Evolutionary conservation across 2,329 filamentous ascomycete species (phyloP).

Genomic region (Aspergillus sp.): DNA sequence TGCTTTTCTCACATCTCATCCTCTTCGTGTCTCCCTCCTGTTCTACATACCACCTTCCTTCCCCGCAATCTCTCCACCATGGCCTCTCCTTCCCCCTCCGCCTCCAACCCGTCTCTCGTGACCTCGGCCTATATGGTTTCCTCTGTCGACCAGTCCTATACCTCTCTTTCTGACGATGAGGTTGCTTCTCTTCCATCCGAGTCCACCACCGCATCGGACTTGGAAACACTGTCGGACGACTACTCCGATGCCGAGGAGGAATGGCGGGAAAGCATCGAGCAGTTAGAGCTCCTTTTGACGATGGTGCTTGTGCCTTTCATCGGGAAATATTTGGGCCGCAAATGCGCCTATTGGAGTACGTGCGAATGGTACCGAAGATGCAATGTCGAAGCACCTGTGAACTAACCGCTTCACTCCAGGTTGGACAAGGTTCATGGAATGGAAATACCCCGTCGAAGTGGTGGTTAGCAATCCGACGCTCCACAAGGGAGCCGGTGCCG

Average conservation of each 20-base stretch:
- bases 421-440: conserved; percentile 92
- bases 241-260: conserved; percentile 87
- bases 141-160: conserved; percentile 24
- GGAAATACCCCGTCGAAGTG: conserved; percentile 83
- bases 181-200: conserved; percentile 44
- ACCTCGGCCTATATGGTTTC: conserved; percentile 40
- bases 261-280: conserved; percentile 92
- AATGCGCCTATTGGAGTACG: conserved; percentile 93
- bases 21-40: neutral
- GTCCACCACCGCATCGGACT: conserved; percentile 36
- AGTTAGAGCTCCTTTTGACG: conserved; percentile 85
- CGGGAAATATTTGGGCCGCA: conserved; percentile 91
- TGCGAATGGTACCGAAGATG: neutral
- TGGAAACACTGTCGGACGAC: conserved; percentile 48
- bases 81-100: conserved; percentile 27
- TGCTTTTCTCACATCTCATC: conserved; percentile 19
- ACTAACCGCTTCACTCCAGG: conserved; percentile 50
- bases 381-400: neutral
- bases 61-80: conserved; percentile 21
- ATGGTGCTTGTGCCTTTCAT: conserved; percentile 94
- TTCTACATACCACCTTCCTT: neutral
- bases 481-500: conserved; percentile 62
- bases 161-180: conserved; percentile 34
- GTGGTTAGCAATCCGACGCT: conserved; percentile 56
- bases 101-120: conserved; percentile 34